Percentiles rank a stretch among this genome's conserved stretches.
Conservation (phyloP, 2,329 filamentous ascomycete genomes). For the Trematosphaeria pertusa region DNA sequence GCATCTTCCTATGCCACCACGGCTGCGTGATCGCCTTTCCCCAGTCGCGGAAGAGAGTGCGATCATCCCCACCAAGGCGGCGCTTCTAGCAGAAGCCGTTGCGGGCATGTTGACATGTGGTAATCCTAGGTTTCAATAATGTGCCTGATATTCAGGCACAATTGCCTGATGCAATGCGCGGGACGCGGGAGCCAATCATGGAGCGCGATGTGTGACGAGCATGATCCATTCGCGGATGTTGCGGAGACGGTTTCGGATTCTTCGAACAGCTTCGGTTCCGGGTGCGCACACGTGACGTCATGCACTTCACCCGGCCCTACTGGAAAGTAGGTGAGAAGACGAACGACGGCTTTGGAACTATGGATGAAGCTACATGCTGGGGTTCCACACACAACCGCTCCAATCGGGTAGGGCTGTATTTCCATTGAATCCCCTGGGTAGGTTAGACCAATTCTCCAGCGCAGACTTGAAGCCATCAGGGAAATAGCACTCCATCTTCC, state of each 20-base stretch:
- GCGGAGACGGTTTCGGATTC: conserved; percentile 5
- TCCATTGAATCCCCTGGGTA: too few relatives aligned
- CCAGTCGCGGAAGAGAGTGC: neutral
- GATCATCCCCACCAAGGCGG: neutral
- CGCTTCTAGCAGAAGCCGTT: conserved; percentile 7
- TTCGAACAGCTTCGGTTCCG: neutral
- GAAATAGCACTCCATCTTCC: too few relatives aligned
- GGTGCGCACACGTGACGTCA: neutral
- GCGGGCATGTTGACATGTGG: conserved; percentile 1
- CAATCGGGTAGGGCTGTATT: too few relatives aligned
- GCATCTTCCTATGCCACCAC: conserved; percentile 14
- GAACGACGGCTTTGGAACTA: too few relatives aligned
- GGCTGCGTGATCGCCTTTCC: conserved; percentile 22
- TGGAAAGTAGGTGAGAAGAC: too few relatives aligned
- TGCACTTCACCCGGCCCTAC: neutral
- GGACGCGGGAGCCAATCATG: neutral
- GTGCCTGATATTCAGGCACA: conserved; percentile 9
- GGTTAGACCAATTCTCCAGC: too few relatives aligned
- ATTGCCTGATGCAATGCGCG: conserved; percentile 1
- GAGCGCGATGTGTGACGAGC: neutral
- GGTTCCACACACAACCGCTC: too few relatives aligned
- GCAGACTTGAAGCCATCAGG: too few relatives aligned
- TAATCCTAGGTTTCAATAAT: conserved; percentile 8
- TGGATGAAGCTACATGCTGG: too few relatives aligned
- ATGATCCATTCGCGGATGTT: conserved; percentile 13